Conservation (phyloP, 768 basidiomycete genomes). For the Stropharia rugosoannulata region DNA sequence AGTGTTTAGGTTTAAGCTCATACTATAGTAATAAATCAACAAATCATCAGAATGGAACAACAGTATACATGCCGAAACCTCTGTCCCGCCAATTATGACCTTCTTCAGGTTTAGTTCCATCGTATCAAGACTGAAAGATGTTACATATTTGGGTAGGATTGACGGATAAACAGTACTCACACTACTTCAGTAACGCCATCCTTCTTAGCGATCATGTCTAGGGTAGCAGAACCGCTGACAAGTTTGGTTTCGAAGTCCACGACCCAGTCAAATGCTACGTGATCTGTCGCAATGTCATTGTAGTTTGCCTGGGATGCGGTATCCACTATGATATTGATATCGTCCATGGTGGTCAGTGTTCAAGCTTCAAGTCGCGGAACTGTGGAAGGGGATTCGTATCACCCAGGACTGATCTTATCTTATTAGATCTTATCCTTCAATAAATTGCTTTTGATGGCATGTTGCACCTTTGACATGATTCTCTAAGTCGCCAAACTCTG, state of each 20-base stretch:
- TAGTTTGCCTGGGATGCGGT: slow-evolving; percentile 85
- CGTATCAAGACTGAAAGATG: slow-evolving; percentile 64
- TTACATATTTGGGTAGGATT: background rate
- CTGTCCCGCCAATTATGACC: slow-evolving; percentile 51
- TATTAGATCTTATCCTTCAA: background rate
- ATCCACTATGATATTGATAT: slow-evolving; percentile 35
- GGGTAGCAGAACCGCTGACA: slow-evolving; percentile 64
- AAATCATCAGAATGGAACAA: background rate
- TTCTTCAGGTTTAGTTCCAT: slow-evolving; percentile 59
- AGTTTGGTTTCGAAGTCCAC: slow-evolving; percentile 68
- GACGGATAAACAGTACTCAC: slow-evolving; percentile 34
- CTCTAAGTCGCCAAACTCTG: no score
- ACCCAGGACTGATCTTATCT: slow-evolving; percentile 1
- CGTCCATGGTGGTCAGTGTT: slow-evolving; percentile 16
- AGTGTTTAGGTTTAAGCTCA: slow-evolving; percentile 53
- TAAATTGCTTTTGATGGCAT: no score
- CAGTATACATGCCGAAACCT: slow-evolving; percentile 39
- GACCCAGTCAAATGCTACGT: slow-evolving; percentile 74
- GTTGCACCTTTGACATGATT: no score
- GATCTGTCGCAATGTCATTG: slow-evolving; percentile 57
- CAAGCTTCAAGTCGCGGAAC: background rate
- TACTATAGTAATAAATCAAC: slow-evolving; percentile 38
- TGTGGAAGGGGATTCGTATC: background rate
- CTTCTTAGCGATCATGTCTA: slow-evolving; percentile 55
- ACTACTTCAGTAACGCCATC: slow-evolving; percentile 57